phyloP scores from a whole-genome alignment of 73 alveolate genomes.

The Symbiodinium pilosum region DNA sequence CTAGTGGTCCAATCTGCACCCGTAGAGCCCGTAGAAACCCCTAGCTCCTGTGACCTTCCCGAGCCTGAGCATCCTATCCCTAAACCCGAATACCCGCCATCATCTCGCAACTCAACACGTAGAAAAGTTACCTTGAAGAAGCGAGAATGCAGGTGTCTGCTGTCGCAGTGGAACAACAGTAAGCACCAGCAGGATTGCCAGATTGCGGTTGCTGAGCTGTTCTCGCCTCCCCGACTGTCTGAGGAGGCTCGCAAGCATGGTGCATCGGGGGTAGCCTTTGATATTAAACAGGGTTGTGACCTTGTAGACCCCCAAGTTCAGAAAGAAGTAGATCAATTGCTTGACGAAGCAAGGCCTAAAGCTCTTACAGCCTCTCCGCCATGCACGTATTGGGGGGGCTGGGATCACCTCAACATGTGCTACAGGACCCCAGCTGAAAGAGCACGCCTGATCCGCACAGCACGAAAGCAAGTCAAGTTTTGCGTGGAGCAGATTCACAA shows the following conservation, averaged over 20 bases:
- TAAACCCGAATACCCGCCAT: not conserved
- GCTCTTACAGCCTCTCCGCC: slow-evolving; percentile 6
- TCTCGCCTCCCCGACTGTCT: not conserved
- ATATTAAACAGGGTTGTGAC: not conserved
- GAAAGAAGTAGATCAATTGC: not conserved
- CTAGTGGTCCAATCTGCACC: not conserved
- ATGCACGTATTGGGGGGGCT: not conserved
- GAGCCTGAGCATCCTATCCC: not conserved
- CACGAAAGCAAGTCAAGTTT: not conserved
- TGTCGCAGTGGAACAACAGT: not conserved
- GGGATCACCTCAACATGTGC: slow-evolving; percentile 21
- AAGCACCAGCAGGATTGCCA: not conserved
- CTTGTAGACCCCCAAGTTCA: not conserved
- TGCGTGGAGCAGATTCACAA: not conserved
- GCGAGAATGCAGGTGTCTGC: not conserved
- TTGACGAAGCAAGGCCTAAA: not conserved
- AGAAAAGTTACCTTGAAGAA: not conserved
- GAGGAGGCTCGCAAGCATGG: not conserved
- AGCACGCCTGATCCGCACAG: not conserved
- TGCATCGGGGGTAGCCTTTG: not conserved
- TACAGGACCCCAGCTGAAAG: not conserved
- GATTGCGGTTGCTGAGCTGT: not conserved
- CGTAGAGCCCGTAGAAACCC: not conserved
- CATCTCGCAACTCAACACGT: not conserved
- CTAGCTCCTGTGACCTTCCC: too few relatives aligned